These are phyloP conservation scores for Russula compacta DNA, from an alignment of 768 basidiomycete species.

Conservation along the genomic window DNA sequence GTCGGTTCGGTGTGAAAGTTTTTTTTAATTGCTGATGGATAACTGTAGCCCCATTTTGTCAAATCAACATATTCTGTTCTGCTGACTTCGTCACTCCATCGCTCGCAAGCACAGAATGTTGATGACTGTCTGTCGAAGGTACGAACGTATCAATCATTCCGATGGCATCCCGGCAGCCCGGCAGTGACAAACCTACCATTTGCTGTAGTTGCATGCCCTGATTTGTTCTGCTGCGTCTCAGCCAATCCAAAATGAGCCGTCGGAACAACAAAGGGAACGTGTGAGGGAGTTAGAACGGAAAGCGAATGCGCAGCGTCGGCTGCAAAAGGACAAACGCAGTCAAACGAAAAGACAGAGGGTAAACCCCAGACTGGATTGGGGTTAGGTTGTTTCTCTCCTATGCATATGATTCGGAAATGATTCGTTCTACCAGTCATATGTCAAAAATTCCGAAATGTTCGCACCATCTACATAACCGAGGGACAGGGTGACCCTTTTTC, in stretches of 20 bases:
- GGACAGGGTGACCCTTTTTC: no score
- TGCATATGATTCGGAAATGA: background rate
- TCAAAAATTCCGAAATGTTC: background rate
- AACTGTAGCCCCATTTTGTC: slow-evolving; percentile 49
- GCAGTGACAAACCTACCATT: background rate
- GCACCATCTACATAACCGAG: background rate
- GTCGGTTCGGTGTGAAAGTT: background rate
- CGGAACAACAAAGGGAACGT: slow-evolving; percentile 46
- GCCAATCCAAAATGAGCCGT: slow-evolving; percentile 43
- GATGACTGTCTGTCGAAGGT: slow-evolving; percentile 64
- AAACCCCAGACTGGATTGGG: slow-evolving; percentile 22
- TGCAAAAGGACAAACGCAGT: slow-evolving; percentile 46
- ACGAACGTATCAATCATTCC: slow-evolving; percentile 23
- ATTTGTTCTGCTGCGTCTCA: slow-evolving; percentile 40
- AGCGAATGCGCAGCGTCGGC: slow-evolving; percentile 39
- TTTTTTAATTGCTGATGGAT: background rate
- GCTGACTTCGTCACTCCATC: slow-evolving; percentile 57
- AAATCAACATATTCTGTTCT: slow-evolving; percentile 61
- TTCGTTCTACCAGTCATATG: background rate
- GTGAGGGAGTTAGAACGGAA: slow-evolving; percentile 38
- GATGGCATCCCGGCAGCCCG: background rate
- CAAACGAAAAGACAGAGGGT: slow-evolving; percentile 35
- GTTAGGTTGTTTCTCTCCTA: background rate
- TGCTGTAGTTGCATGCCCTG: slow-evolving; percentile 42
- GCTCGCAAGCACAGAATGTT: slow-evolving; percentile 73